These are phyloP conservation scores for Canavalia ensiformis DNA, from an alignment of 306 rosid genomes.

Conservation along the genomic window DNA sequence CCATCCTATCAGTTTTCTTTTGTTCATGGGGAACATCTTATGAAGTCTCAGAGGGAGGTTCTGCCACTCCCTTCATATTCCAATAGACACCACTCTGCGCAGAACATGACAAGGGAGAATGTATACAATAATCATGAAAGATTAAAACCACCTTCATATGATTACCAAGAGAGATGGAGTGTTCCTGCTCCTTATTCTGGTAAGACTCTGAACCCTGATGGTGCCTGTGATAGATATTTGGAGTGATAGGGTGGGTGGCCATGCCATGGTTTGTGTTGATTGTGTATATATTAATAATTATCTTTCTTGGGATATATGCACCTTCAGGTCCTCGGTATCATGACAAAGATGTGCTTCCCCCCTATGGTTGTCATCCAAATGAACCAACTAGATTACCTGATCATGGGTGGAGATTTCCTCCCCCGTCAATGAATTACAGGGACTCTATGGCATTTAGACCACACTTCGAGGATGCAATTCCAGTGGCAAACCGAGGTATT, in stretches of 20 bases:
- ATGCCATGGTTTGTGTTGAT: conserved; percentile 30
- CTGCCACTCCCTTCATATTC: conserved; percentile 69
- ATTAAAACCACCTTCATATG: conserved; percentile 72
- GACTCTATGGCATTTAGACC: conserved; percentile 70
- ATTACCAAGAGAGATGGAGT: conserved; percentile 76
- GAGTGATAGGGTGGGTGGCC: conserved; percentile 19
- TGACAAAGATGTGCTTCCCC: conserved; percentile 63
- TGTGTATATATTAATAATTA: conserved; percentile 27
- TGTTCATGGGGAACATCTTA: conserved; percentile 70
- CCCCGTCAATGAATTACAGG: conserved; percentile 69
- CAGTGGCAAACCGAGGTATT: conserved; percentile 76
- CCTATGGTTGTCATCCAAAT: conserved; percentile 79
- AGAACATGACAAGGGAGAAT: conserved; percentile 68
- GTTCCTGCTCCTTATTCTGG: conserved; percentile 69
- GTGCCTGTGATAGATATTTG: conserved; percentile 10
- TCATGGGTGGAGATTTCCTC: conserved; percentile 88
- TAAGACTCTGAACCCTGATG: conserved; percentile 48
- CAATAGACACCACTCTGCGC: conserved; percentile 64
- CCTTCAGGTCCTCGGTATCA: conserved; percentile 73
- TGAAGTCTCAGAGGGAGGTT: conserved; percentile 71
- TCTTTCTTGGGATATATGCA: conserved; percentile 39
- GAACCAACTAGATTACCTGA: conserved; percentile 73
- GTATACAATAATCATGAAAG: conserved; percentile 80
- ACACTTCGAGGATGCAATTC: conserved; percentile 82
- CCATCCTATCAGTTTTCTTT: conserved; percentile 84